Evolutionary conservation across 176 grass and related monocot species (phyloP), one percentile per base, ranked within the genome.

Genomic region (Saccharum spontaneum): DNA sequence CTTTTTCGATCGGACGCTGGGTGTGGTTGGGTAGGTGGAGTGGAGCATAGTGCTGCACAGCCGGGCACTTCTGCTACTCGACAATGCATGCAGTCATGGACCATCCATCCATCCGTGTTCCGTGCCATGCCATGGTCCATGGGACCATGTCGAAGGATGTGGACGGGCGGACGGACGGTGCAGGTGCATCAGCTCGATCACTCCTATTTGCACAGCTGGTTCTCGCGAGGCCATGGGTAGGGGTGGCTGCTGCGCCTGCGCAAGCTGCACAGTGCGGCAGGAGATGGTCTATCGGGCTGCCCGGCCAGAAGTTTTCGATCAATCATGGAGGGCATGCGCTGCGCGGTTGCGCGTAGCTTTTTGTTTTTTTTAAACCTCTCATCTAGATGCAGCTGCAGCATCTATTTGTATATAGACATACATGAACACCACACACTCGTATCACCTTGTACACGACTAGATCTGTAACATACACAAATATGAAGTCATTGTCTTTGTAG

Each of bases 1-100:
- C 46, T 49, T 39, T 70, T 46, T 65, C 55, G 24, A 31, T 46
- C 7, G 54, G 7, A 33, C 38, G 38, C 20, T 49, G 57, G 60
- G 10, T 23, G 83, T 46, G 40, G n/a, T 3, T 78, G 52, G 82
- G 87, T 80, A 61, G 69, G 76, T 73, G 41, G 18, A 23, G 34
- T 44, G 43, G 11, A 46, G 11, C 15, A 57, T 75, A 43, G 55
- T 44, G 68, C 64, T 16, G 20, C 64, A 81, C 45, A 81, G 46
- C 79, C 66, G 49, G 44, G 13, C 63, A 33, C 63, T 65, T 52
- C 49, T 26, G 18, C 63, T 68, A 15, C 37, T 70, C 52, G 79
- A 34, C 31, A 37, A 69, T 50, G 63, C 43, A 8, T 69, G 78
- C 64, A 20, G 50, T 14, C 24, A 18, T 76, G 85, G 71, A 69